These are phyloP conservation scores for Plasmodium ovale DNA, from an alignment of 169 alveolate species.

Conservation along the genomic window DNA sequence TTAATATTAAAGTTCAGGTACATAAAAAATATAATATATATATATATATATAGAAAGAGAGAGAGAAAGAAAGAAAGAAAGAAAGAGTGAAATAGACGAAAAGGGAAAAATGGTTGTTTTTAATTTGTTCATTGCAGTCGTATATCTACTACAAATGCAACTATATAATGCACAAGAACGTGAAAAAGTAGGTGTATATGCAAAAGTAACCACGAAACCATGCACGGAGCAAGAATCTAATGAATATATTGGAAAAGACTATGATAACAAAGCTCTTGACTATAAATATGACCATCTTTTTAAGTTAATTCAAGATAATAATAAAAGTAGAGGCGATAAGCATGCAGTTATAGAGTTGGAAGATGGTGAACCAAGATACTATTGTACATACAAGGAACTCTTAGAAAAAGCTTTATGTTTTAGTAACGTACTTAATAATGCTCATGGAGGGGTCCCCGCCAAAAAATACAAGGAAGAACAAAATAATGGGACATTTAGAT, in stretches of 20 bases:
- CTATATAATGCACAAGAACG: background rate
- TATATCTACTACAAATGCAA: background rate
- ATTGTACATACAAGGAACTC: background rate
- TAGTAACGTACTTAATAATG: background rate
- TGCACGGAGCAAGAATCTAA: constrained; percentile 2
- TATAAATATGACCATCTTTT: constrained; percentile 1
- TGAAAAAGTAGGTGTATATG: background rate
- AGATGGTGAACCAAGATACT: constrained; percentile 3
- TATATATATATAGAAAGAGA: no score
- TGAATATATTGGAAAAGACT: constrained; percentile 9
- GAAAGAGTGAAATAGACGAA: no score
- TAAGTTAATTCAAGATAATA: background rate
- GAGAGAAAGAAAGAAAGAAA: no score
- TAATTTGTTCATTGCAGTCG: no score
- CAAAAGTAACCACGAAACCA: background rate
- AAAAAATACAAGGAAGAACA: constrained; percentile 30
- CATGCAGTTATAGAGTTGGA: constrained; percentile 11
- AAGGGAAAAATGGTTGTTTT: no score
- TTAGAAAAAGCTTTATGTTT: background rate
- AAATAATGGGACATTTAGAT: constrained; percentile 27
- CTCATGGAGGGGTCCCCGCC: constrained; percentile 48
- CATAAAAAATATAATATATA: no score
- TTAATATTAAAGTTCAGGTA: no score
- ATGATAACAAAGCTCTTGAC: no score
- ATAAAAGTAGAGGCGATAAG: background rate